phyloP scores from a whole-genome alignment of 2,329 filamentous ascomycete species.

The Alternaria arborescens region DNA sequence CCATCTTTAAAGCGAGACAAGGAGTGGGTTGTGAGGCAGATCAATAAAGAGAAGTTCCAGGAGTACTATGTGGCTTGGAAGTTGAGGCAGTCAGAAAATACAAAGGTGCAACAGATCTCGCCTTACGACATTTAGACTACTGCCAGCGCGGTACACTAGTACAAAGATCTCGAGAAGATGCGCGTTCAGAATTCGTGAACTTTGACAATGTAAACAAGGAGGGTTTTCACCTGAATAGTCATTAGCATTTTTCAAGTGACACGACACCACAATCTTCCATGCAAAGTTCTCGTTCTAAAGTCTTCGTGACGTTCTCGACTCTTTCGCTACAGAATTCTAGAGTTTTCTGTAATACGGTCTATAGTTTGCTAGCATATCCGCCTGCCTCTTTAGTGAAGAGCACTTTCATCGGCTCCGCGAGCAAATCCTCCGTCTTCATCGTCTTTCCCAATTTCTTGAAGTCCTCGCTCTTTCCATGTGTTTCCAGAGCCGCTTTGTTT shows the following conservation, averaged over 20 bases:
- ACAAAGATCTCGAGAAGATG: not conserved
- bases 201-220: no score
- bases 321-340: no score
- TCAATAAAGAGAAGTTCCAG: not conserved
- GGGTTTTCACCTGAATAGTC: no score
- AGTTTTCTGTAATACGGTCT: not conserved
- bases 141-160: no score
- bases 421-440: constrained; percentile 42
- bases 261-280: no score
- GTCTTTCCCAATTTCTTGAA: constrained; percentile 33
- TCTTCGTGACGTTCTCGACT: no score
- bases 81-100: not conserved
- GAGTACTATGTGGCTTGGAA: not conserved
- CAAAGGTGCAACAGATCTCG: not conserved
- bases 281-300: no score
- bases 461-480: constrained; percentile 34
- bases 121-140: not conserved
- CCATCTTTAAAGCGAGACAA: not conserved
- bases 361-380: constrained; percentile 30
- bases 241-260: no score
- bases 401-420: constrained; percentile 40
- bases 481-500: constrained; percentile 36
- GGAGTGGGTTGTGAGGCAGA: not conserved
- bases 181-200: not conserved
- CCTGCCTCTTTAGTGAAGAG: constrained; percentile 42